Evolutionary conservation across 1,284 basidiomycete species (phyloP), one percentile per base, ranked within the genome.

Genomic region (Mycosarcoma mackinlayi): DNA sequence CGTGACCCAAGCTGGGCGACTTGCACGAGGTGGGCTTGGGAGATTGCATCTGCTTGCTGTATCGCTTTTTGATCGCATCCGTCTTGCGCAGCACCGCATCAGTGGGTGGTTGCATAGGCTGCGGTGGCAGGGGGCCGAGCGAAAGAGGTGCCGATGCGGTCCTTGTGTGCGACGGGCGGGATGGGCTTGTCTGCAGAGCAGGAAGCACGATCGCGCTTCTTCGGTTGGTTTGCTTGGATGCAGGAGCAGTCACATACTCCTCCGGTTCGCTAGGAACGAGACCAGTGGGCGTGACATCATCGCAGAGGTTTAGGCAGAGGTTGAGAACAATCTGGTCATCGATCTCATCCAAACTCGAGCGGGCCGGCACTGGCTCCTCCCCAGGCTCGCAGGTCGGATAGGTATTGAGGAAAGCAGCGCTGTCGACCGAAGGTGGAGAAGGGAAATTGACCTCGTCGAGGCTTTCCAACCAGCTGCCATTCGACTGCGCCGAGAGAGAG

Each of bases 341-440:
- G 27, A 69, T 62, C 1, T 58, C 60, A 44, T 62, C 60, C 28
- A 69, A 18, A 21, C 66, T 69, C 18, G 66, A 58, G 16, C 66
- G 59, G 6, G 35, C 19, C 1, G 14, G 28, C 6, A 41, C 44
- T 5, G 31, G 4, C 21, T 48, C 52, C 0, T 30, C 16, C 23
- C 25, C 34, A 25, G 21, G 8, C 18, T 3, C 31, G 14, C n/a
- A 9, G 7, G n/a, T 5, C 3, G 19, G 4, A 6, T 30, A 11
- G 18, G 14, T 21, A 30, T 31, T 25, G 3, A 37, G 23, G n/a
- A 60, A 42, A 6, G 27, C 38, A 18, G 48, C 46, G 7, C 16
- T 21, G 23, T 68, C 58, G 6, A 48, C 45, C 10, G 21, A 24
- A 0, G 37, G 31, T 3, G 44, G 27, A 4, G 33, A 28, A 6